Percentiles rank a stretch among this genome's conserved stretches.
Conservation (phyloP, 108 stramenopile species). For the Cyclostephanos tholiformis region DNA sequence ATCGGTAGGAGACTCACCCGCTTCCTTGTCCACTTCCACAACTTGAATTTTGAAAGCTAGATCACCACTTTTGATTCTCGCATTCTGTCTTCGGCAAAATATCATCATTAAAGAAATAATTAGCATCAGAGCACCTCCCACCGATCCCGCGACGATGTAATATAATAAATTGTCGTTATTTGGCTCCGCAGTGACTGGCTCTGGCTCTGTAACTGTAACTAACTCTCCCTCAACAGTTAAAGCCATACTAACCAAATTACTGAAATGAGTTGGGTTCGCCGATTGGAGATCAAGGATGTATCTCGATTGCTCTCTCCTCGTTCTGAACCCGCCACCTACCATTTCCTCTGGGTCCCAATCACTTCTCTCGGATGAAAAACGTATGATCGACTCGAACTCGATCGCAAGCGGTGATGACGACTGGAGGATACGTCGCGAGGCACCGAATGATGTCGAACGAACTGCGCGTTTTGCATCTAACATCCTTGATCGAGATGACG, state of each 20-base stretch:
- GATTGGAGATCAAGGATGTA: not conserved
- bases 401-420: not conserved
- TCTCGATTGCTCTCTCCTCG: not conserved
- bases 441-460: no score
- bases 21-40: not conserved
- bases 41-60: not conserved
- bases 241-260: not conserved
- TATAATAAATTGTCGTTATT: not conserved
- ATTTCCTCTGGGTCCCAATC: constrained; percentile 9
- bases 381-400: not conserved
- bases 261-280: not conserved
- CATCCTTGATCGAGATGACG: not conserved
- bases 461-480: not conserved
- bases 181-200: not conserved
- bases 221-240: constrained; percentile 8
- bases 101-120: not conserved
- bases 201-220: constrained; percentile 4
- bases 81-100: not conserved
- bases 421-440: not conserved
- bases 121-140: constrained; percentile 14
- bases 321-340: constrained; percentile 1
- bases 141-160: constrained; percentile 22
- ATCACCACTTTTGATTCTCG: not conserved
- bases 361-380: not conserved
- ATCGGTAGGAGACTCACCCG: not conserved